Percentiles rank a stretch among this genome's conserved stretches.
Conservation (phyloP, 305 asterid species). For the Ilex paraguariensis region DNA sequence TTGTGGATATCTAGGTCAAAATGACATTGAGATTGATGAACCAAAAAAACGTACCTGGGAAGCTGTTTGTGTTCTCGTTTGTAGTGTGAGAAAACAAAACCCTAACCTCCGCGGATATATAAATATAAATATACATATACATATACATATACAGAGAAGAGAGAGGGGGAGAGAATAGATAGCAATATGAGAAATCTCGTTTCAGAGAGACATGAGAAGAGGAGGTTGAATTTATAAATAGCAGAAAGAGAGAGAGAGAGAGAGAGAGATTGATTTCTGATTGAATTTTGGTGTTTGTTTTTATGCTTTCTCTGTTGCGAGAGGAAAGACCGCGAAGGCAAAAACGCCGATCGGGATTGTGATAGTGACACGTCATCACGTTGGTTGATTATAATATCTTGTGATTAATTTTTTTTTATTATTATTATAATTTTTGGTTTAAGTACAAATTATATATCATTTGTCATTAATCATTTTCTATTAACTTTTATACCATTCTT, state of each 20-base stretch:
- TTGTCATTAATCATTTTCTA: no score
- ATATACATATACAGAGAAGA: slow-evolving; percentile 19
- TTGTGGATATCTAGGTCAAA: slow-evolving; percentile 16
- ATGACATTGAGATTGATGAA: slow-evolving; percentile 19
- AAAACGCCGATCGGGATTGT: no score
- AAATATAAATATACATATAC: slow-evolving; percentile 2
- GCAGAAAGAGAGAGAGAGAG: slow-evolving; percentile 12
- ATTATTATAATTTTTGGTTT: no score
- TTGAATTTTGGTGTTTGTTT: no score
- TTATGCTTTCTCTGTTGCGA: no score
- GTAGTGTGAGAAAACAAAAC: slow-evolving; percentile 33
- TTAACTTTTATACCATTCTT: no score
- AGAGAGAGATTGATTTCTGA: not conserved
- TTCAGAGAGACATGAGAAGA: not conserved
- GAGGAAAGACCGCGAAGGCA: no score
- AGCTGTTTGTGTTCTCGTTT: slow-evolving; percentile 35
- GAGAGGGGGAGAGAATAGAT: slow-evolving; percentile 16
- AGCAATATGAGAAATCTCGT: slow-evolving; percentile 4
- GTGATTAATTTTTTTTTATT: no score
- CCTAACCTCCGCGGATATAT: slow-evolving; percentile 22
- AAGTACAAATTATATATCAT: no score
- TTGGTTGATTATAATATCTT: no score
- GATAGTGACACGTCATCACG: no score
- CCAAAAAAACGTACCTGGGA: slow-evolving; percentile 50
- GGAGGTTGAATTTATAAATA: slow-evolving; percentile 9